Percentiles rank a stretch among this genome's conserved stretches.
phyloP scores from a whole-genome alignment of 257 asterid species.

The Nicotiana tabacum region DNA sequence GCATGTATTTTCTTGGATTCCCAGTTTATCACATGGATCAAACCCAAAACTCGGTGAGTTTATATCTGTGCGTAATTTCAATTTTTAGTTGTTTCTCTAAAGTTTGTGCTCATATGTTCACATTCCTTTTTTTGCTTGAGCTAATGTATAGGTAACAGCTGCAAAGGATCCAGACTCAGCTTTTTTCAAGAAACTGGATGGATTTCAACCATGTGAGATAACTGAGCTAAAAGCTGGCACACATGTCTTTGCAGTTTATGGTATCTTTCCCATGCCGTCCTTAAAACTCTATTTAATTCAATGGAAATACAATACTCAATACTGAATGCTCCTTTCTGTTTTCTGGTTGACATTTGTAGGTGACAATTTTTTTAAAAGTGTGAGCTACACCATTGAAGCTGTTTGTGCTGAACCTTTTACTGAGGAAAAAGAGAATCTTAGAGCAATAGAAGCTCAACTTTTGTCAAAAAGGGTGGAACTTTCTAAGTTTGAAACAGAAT shows the following conservation, averaged over 20 bases:
- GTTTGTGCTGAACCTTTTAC: conserved; percentile 64
- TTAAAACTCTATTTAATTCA: neutral
- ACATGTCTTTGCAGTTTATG: conserved; percentile 89
- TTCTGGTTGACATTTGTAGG: conserved; percentile 38
- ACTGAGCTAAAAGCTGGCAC: conserved; percentile 81
- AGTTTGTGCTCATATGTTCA: neutral
- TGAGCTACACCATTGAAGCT: conserved; percentile 77
- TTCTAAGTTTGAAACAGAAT: conserved; percentile 90
- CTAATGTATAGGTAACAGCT: conserved; percentile 41
- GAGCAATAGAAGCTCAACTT: conserved; percentile 76
- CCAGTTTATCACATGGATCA: conserved; percentile 90
- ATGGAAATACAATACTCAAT: conserved; percentile 17
- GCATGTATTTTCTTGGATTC: conserved; percentile 91
- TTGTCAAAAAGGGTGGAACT: conserved; percentile 88
- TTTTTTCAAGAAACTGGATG: conserved; percentile 89
- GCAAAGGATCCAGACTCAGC: conserved; percentile 90
- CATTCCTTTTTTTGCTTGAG: conserved; percentile 14
- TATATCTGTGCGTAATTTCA: conserved; percentile 6
- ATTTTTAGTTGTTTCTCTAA: neutral
- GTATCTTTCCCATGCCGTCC: conserved; percentile 33
- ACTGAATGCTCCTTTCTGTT: conserved; percentile 15
- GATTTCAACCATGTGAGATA: conserved; percentile 95
- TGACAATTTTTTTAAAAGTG: conserved; percentile 90
- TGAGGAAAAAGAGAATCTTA: conserved; percentile 79
- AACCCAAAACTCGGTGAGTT: conserved; percentile 59